Base-by-base conservation (phyloP, 2,329 filamentous ascomycete genomes). In the Leptosphaerulina australis region DNA sequence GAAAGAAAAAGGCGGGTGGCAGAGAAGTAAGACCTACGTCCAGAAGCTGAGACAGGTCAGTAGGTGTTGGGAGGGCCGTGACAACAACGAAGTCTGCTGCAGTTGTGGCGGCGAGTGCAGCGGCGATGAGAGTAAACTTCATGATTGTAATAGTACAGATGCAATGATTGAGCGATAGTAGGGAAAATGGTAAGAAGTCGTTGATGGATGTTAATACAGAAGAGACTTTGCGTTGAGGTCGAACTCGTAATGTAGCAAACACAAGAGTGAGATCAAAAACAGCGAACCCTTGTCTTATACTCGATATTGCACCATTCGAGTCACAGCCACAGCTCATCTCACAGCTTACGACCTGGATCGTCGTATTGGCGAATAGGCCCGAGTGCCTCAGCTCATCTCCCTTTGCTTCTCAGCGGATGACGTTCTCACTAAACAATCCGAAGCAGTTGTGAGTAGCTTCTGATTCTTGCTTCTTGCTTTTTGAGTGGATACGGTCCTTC, bases 1-100 rank as follows among this genome's bases (percentile, higher is more conserved):
- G 14, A 31, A 8, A 8, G 10, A 20, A 25, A 11, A 21, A 8
- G 4, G 11, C 3, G 4, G 9, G 3, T 11, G 5, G 17, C 7
- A 21, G 15, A 5, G n/a, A n/a, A 25, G 14, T 2, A 2, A 30
- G 26, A 46, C 55, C 12, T 56, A 63, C 60, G 38, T 62, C 53
- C 41, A 53, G 53, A 18, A 64, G 44, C 20, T 57, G 43, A 18
- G 44, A 34, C 33, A 62, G 51, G 15, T 57, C 48, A 25, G 53
- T 60, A n/a, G 53, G 58, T 0, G 51, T 54, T 4, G 61, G 46
- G 12, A 52, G 24, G 3, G 46, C 43, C 5, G 58, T 63, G 22
- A 64, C 49, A 41, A 64, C 50, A 29, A 60, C 59, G 47, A 64
- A 64, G 15, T 64, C 58, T 9, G 62, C 57, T 10, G 59, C 44